These are phyloP conservation scores for Diutina sp. DNA, from an alignment of 1,139 yeast species.

Conservation along the genomic window DNA sequence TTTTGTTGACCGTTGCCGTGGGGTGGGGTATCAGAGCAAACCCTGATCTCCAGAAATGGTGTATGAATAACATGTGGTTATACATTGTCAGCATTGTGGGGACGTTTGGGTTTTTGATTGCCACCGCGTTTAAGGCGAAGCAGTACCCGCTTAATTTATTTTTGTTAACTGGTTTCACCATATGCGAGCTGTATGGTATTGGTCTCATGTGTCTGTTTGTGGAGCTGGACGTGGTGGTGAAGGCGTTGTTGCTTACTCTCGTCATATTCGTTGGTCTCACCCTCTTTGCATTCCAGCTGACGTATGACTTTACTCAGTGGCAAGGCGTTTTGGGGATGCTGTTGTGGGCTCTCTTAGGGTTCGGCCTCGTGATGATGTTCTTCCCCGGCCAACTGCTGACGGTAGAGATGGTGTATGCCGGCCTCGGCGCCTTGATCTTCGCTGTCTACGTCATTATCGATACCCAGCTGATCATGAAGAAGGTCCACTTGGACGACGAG, in stretches of 20 bases:
- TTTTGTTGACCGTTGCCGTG: conserved; percentile 46
- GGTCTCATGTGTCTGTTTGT: conserved; percentile 57
- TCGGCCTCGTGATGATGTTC: conserved; percentile 59
- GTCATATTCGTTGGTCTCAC: conserved; percentile 68
- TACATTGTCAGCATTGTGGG: conserved; percentile 45
- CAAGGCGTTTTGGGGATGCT: conserved; percentile 50
- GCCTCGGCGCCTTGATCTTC: conserved; percentile 64
- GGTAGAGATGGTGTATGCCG: conserved; percentile 53
- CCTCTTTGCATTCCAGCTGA: conserved; percentile 68
- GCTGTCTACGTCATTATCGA: conserved; percentile 66
- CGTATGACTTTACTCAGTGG: conserved; percentile 68
- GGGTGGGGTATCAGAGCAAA: conserved; percentile 43
- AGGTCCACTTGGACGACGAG: conserved; percentile 77
- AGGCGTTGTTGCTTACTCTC: conserved; percentile 60
- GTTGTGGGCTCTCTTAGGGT: conserved; percentile 58
- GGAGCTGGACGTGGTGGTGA: conserved; percentile 52
- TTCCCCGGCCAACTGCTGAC: conserved; percentile 42
- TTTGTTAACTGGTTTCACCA: conserved; percentile 52
- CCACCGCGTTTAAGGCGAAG: conserved; percentile 45
- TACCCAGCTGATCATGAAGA: conserved; percentile 72
- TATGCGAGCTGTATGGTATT: conserved; percentile 61
- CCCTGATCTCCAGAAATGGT: conserved; percentile 40
- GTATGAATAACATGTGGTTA: conserved; percentile 48
- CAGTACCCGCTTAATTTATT: conserved; percentile 50
- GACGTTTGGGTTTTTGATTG: conserved; percentile 49